phyloP scores from a whole-genome alignment of 192 early-diverging fungal genomes.

The Gonapodya prolifera region DNA sequence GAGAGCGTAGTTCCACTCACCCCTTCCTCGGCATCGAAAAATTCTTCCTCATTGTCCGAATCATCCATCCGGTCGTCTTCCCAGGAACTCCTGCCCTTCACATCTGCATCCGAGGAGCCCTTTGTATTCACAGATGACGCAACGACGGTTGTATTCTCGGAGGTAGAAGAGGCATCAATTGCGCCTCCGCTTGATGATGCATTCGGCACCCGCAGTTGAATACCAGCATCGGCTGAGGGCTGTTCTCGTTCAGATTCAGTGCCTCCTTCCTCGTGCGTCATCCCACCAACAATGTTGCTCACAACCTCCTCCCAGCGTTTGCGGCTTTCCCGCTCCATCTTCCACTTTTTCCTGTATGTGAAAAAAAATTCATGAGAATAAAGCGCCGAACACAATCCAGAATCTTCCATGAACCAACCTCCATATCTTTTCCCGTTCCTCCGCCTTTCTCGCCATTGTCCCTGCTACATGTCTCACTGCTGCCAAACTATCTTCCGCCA shows the following conservation, averaged over 20 bases:
- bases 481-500: neutral
- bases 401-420: neutral
- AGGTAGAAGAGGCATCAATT: neutral
- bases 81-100: conserved; percentile 1
- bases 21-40: conserved; percentile 23
- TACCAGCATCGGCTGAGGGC: too few relatives aligned
- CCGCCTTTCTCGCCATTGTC: neutral
- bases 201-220: too few relatives aligned
- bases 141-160: neutral
- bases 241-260: too few relatives aligned
- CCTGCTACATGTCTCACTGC: neutral
- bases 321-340: conserved; percentile 14
- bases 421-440: neutral
- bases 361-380: neutral
- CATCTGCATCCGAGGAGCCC: conserved; percentile 1
- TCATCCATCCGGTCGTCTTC: neutral
- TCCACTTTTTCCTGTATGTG: neutral
- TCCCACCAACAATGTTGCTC: conserved; percentile 13
- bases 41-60: conserved; percentile 18
- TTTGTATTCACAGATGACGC: neutral
- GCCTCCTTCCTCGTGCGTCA: neutral
- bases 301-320: conserved; percentile 23
- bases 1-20: neutral
- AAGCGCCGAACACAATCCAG: neutral
- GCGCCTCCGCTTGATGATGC: too few relatives aligned